Base-by-base conservation (phyloP, 768 basidiomycete species). In the Lentinula sp. region DNA sequence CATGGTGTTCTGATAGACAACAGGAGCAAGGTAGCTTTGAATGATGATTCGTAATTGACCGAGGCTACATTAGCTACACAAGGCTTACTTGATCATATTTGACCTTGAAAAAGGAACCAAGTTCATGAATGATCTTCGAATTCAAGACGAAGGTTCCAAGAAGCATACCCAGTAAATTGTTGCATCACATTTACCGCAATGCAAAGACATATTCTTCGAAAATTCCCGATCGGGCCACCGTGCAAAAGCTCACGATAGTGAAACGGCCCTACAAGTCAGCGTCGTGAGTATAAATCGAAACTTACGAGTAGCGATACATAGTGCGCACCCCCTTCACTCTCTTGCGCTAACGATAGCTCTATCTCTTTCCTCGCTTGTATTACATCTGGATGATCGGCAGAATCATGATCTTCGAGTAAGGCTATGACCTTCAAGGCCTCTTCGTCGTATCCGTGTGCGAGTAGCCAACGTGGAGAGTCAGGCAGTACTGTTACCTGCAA, bases 1-100 rank as follows among this genome's bases (percentile, higher is more conserved):
- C 73, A 77, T 76, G 1, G 75, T 77, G 50, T 74, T 74, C 63
- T 78, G 74, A 63, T 77, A 77, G 0, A 79, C 73, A 28, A 76
- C 67, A 4, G 77, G 76, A 1, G 76, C 74, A 10, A 75, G 69
- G 60, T 77, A 77, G 52, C 73, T 77, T 53, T 13, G 33, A 49
- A 9, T 15, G 3, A 10, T 55, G 8, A 4, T 12, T 32, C 33
- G 53, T 35, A 23, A 35, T 54, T 15, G 13, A 18, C 20, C 35
- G 49, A 16, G 18, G 9, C 12, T 18, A 8, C 20, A 15, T 12
- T 41, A n/a, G 23, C 18, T 20, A 12, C 20, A 33, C 15, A 16
- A 12, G 49, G 60, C 69, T 20, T 58, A 74, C 73, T 76, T 75
- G 59, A 76, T 76, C 75, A 76, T 76, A 57, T 76, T 77, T 12